Percentiles rank a stretch among this genome's conserved stretches.
These are phyloP conservation scores for Cinchona pubescens DNA, from an alignment of 257 asterid species.

Conservation along the genomic window DNA sequence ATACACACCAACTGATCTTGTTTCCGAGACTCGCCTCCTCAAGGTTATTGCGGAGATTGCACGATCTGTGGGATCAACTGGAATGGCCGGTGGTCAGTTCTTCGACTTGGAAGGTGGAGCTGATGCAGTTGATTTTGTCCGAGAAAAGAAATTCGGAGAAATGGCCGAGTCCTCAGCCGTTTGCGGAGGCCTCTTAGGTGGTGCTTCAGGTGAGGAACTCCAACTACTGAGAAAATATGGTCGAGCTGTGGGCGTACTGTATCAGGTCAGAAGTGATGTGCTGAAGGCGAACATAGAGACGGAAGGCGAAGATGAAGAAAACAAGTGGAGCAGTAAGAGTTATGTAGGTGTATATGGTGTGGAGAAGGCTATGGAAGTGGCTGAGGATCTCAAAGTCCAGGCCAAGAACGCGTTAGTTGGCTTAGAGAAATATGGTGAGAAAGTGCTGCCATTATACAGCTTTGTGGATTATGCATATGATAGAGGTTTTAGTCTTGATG, in stretches of 20 bases:
- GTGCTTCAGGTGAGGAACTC: slow-evolving; percentile 91
- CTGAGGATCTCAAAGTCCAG: slow-evolving; percentile 69
- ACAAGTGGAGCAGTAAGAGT: slow-evolving; percentile 52
- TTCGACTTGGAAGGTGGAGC: slow-evolving; percentile 83
- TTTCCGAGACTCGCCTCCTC: slow-evolving; percentile 66
- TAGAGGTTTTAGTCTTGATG: slow-evolving; percentile 57
- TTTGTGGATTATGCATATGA: slow-evolving; percentile 91
- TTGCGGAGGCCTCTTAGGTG: slow-evolving; percentile 79
- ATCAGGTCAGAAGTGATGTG: slow-evolving; percentile 62
- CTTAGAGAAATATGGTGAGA: slow-evolving; percentile 73
- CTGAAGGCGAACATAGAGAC: slow-evolving; percentile 42
- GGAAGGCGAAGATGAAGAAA: slow-evolving; percentile 19
- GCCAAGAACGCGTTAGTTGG: slow-evolving; percentile 72
- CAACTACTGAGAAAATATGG: slow-evolving; percentile 40
- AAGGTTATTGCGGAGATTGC: slow-evolving; percentile 83
- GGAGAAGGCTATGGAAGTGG: slow-evolving; percentile 79
- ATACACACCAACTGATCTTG: slow-evolving; percentile 73
- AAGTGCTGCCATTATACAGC: slow-evolving; percentile 66
- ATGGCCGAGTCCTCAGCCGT: slow-evolving; percentile 97
- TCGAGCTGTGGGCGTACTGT: slow-evolving; percentile 28
- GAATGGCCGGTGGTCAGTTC: slow-evolving; percentile 96
- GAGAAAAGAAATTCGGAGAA: slow-evolving; percentile 87
- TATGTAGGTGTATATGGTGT: slow-evolving; percentile 80
- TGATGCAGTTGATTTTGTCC: slow-evolving; percentile 63
- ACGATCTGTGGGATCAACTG: slow-evolving; percentile 93